These are phyloP conservation scores for Penicillium aurantiogriseum DNA, from an alignment of 2,329 filamentous ascomycete genomes.

Conservation along the genomic window DNA sequence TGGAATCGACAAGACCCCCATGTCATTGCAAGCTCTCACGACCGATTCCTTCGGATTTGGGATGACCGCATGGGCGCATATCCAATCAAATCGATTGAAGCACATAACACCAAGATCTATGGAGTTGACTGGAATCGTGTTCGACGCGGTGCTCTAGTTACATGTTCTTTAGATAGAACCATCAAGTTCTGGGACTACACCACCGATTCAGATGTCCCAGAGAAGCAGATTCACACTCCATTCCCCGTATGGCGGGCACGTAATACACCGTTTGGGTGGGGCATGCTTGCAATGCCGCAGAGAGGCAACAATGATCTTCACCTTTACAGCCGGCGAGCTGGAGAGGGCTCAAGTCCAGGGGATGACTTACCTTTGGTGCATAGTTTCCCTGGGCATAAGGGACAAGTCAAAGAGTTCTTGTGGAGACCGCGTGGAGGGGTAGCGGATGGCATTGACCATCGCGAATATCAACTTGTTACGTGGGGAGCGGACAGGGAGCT, in stretches of 20 bases:
- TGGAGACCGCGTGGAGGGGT: slow-evolving; percentile 76
- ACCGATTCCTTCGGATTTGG: slow-evolving; percentile 85
- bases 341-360: slow-evolving; percentile 38
- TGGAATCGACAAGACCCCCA: slow-evolving; percentile 87
- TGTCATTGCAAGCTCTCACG: slow-evolving; percentile 85
- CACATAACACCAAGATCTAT: slow-evolving; percentile 91
- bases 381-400: slow-evolving; percentile 55
- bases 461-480: slow-evolving; percentile 89
- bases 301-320: slow-evolving; percentile 81
- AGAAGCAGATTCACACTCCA: slow-evolving; percentile 74
- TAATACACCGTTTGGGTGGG: slow-evolving; percentile 85
- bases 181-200: slow-evolving; percentile 92
- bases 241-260: slow-evolving; percentile 90
- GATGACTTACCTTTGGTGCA: slow-evolving; percentile 47
- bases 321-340: slow-evolving; percentile 68
- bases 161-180: slow-evolving; percentile 85
- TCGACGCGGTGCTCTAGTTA: slow-evolving; percentile 68
- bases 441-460: slow-evolving; percentile 69
- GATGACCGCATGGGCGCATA: slow-evolving; percentile 76
- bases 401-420: slow-evolving; percentile 82
- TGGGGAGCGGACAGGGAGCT: slow-evolving; percentile 88
- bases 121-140: slow-evolving; percentile 92
- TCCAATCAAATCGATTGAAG: slow-evolving; percentile 79
- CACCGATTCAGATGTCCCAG: slow-evolving; percentile 61
- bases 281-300: slow-evolving; percentile 87